Base-by-base conservation (phyloP, 805 yeast genomes). In the Yamadazyma olivae region DNA sequence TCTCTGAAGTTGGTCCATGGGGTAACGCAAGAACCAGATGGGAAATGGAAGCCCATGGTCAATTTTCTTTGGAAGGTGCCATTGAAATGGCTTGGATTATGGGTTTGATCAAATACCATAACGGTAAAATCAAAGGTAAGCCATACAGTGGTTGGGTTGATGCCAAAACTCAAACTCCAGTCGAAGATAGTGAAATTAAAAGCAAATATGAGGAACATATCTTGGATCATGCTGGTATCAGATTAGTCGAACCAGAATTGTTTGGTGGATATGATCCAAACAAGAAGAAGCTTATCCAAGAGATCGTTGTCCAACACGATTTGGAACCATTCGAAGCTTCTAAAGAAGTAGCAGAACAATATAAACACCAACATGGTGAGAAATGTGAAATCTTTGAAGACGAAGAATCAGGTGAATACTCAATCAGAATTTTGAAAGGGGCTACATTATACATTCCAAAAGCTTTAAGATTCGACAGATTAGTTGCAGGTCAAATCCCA, bases 41-140 rank as follows among this genome's bases (percentile, higher is more conserved):
- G 99, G 98, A 93, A 68, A 93, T 93, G 95, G 99, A 93, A 71
- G 87, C 97, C 30, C 50, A 63, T 43, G 99, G 99, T 55, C 88
- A 85, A 58, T 93, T 93, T 68, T 90, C 97, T 7, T 71, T 93
- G 52, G 99, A 93, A 69, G 99, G 99, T 57, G 84, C 96, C 57
- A 83, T 93, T 58, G 99, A 93, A 71, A 90, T 93, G 95, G 98
- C 99, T 33, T 93, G 98, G 97, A 90, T 93, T 53, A 93, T 93
- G 98, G 97, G 97, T 50, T 77, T 85, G 59, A 90, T 93, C 70
- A 88, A 87, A 69, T 93, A 93, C 71, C 93, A 86, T 71, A 86
- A 87, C 50, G 98, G 96, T 70, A 74, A 74, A 59, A 72, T 86
- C 56, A 87, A 87, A 77, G 90, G 90, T 56, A 81, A 81, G 61